phyloP scores from a whole-genome alignment of 768 basidiomycete genomes.

The Mycena vitilis region DNA sequence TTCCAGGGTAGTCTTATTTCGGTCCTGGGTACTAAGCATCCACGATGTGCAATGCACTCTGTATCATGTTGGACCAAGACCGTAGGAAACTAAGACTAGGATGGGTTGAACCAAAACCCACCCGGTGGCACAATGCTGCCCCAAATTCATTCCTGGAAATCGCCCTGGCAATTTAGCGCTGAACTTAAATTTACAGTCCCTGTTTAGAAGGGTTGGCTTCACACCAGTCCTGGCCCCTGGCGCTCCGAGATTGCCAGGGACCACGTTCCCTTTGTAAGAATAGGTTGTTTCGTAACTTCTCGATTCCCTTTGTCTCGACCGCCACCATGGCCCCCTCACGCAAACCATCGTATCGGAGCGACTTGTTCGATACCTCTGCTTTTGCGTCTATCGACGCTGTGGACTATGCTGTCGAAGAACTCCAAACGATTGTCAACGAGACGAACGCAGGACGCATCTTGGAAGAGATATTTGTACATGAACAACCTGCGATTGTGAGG shows the following conservation, averaged over 20 bases:
- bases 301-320: slow-evolving; percentile 11
- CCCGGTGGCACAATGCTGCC: too few species aligned
- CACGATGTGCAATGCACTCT: too few species aligned
- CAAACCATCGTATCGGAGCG: slow-evolving; percentile 38
- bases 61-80: too few species aligned
- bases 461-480: slow-evolving; percentile 37
- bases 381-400: slow-evolving; percentile 38
- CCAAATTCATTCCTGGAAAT: too few species aligned
- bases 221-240: background rate
- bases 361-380: slow-evolving; percentile 36
- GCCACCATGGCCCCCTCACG: slow-evolving; percentile 37
- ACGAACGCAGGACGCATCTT: slow-evolving; percentile 39
- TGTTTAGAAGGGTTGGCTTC: slow-evolving; percentile 1
- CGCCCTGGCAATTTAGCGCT: background rate
- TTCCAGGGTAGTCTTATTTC: background rate
- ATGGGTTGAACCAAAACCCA: too few species aligned
- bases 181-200: slow-evolving; percentile 4
- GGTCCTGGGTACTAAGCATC: too few species aligned
- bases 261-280: slow-evolving; percentile 31
- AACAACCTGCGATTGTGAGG: slow-evolving; percentile 32
- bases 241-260: slow-evolving; percentile 14
- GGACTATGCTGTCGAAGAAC: slow-evolving; percentile 36
- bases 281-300: slow-evolving; percentile 16
- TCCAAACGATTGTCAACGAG: slow-evolving; percentile 38
- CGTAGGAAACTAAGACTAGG: too few species aligned